These are phyloP conservation scores for Alternaria burnsii DNA, from an alignment of 2,329 filamentous ascomycete species.

Conservation along the genomic window DNA sequence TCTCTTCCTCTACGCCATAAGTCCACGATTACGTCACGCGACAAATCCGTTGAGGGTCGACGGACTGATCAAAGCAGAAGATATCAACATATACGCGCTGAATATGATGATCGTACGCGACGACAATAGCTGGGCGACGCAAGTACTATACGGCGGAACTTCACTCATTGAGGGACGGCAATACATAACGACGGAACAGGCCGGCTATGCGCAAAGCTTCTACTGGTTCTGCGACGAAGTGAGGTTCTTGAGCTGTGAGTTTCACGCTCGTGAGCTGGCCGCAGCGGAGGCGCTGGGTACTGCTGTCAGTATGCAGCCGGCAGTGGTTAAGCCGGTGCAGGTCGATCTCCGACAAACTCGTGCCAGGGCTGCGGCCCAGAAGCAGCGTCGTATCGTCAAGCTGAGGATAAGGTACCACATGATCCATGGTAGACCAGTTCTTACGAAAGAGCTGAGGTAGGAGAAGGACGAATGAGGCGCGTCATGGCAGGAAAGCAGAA, in stretches of 20 bases:
- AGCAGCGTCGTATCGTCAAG: constrained; percentile 10
- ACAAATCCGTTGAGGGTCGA: not conserved
- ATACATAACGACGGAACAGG: not conserved
- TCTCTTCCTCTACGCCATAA: constrained; percentile 17
- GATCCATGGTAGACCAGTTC: not conserved
- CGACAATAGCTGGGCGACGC: constrained; percentile 12
- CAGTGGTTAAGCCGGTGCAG: not conserved
- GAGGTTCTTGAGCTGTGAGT: constrained; percentile 15
- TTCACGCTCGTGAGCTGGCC: constrained; percentile 12
- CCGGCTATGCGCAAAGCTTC: constrained; percentile 14
- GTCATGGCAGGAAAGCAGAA: not conserved
- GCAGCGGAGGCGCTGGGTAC: not conserved
- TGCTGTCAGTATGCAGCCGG: not conserved
- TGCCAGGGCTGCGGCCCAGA: not conserved
- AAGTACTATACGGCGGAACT: constrained; percentile 6
- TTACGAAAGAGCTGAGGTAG: not conserved
- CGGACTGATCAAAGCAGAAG: not conserved
- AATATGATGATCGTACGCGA: constrained; percentile 13
- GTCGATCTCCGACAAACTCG: not conserved
- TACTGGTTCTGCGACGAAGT: constrained; percentile 23
- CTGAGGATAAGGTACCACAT: constrained; percentile 13
- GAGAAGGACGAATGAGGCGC: not conserved
- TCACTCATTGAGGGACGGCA: constrained; percentile 20
- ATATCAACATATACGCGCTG: not conserved
- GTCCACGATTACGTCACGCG: constrained; percentile 4